Percentiles rank a stretch among this genome's conserved stretches.
Evolutionary conservation across 164 flowering plant genomes (phyloP).

Genomic region (Vitis cinerea): DNA sequence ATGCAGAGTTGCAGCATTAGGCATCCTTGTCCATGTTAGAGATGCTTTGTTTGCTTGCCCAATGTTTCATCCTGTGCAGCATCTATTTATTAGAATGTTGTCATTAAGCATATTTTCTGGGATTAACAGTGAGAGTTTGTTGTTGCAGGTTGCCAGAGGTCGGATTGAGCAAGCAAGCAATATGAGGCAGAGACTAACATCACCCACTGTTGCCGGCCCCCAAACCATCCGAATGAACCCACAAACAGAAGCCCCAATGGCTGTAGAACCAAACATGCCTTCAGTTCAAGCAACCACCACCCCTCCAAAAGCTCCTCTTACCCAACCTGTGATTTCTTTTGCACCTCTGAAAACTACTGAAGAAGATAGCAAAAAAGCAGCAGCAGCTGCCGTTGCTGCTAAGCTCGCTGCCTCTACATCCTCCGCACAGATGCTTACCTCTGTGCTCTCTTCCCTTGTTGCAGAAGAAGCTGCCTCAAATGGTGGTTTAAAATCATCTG

Average conservation of each 20-base stretch:
- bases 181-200: constrained; percentile 33
- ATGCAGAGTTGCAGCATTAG: too few species aligned
- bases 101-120: background rate
- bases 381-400: constrained; percentile 83
- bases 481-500: constrained; percentile 32
- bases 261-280: constrained; percentile 25
- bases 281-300: constrained; percentile 25
- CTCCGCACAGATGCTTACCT: constrained; percentile 73
- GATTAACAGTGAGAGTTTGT: background rate
- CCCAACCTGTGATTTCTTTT: constrained; percentile 46
- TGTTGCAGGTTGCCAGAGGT: constrained; percentile 53
- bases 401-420: constrained; percentile 77
- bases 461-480: constrained; percentile 79
- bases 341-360: constrained; percentile 32
- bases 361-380: constrained; percentile 59
- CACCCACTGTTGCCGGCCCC: constrained; percentile 21
- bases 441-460: constrained; percentile 68
- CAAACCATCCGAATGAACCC: constrained; percentile 5
- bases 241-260: constrained; percentile 14
- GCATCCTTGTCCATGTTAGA: too few species aligned
- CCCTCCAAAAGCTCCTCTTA: constrained; percentile 21
- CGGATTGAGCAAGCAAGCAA: constrained; percentile 41
- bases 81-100: too few species aligned
- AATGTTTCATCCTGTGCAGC: too few species aligned
- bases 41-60: too few species aligned